phyloP scores from a whole-genome alignment of 306 rosid genomes.

The Sechiopsis laciniata region DNA sequence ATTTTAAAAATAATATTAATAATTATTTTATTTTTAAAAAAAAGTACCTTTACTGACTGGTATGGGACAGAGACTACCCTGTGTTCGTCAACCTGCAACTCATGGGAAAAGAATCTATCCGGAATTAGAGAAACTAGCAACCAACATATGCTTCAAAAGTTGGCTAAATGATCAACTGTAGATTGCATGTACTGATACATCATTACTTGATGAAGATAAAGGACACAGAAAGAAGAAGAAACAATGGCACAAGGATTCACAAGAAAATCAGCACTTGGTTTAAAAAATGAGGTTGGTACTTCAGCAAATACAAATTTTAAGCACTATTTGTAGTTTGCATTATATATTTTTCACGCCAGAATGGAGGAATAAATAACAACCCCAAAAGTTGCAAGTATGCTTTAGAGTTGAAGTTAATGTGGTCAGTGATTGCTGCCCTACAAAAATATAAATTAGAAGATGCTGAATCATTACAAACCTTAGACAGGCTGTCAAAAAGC shows the following conservation, averaged over 20 bases:
- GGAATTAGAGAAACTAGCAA: slow-evolving; percentile 21
- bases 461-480: slow-evolving; percentile 40
- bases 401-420: not conserved
- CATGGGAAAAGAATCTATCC: slow-evolving; percentile 26
- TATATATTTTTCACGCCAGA: not conserved
- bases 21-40: not conserved
- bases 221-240: not conserved
- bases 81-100: slow-evolving; percentile 82
- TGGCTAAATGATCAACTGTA: not conserved
- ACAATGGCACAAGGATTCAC: not conserved
- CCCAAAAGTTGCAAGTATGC: not conserved
- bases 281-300: not conserved
- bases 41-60: slow-evolving; percentile 62
- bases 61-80: slow-evolving; percentile 76
- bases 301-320: not conserved
- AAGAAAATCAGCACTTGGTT: not conserved
- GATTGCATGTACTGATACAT: not conserved
- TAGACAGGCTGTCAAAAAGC: slow-evolving; percentile 98
- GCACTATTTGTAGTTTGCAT: not conserved
- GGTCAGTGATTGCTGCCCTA: slow-evolving; percentile 9
- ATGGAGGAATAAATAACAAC: not conserved
- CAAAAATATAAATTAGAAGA: slow-evolving; percentile 16
- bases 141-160: slow-evolving; percentile 3
- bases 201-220: slow-evolving; percentile 3
- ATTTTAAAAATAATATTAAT: not conserved